Evolutionary conservation across 2,329 filamentous ascomycete species (phyloP), one percentile per base, ranked within the genome.

Genomic region (Claviceps maximensis): DNA sequence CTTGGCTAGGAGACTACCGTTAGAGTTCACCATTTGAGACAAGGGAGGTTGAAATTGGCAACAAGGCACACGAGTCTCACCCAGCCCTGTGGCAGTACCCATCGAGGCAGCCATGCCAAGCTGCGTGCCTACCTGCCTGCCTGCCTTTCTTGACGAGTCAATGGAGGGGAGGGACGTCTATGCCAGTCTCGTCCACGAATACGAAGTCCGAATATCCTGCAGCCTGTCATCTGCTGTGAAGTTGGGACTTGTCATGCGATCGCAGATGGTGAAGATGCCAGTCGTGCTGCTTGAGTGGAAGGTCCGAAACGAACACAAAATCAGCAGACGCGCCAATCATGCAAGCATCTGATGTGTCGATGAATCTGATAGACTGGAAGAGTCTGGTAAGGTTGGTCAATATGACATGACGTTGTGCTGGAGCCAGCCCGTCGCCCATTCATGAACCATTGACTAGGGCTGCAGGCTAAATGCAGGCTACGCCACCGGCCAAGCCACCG

Each of bases 1-100:
- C 69, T 90, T 89, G 55, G 74, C 78, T 88, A 62, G 10, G 31
- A 38, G 51, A 33, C 38, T 53, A 63, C 27, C 61, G 58, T 56
- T 25, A 52, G 33, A 38, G 51, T 47, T 46, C 19, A 38, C 15
- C 19, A 8, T 38, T 48, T 23, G 5, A 19, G 42, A 27, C 42
- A 15, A 47, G 17, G 36, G 46, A 48, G 23, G 57, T 60, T 19
- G 59, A 51, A 33, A 55, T 19, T 23, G 27, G 45, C 27, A 9
- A 25, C 15, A 7, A 36, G 40, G 15, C 7, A 17, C 19, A 36
- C 15, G 7, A 13, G 12, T 63, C 73, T 64, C 56, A 74, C 74
- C 71, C 58, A 68, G 61, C 38, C 74, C 75, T 31, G 67, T 69
- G 47, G 68, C 64, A 51, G 61, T 62, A 52, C 66, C 67, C 44